Base-by-base conservation (phyloP, 371 early-diverging fungal genomes). In the Syncephalastrum sp. region DNA sequence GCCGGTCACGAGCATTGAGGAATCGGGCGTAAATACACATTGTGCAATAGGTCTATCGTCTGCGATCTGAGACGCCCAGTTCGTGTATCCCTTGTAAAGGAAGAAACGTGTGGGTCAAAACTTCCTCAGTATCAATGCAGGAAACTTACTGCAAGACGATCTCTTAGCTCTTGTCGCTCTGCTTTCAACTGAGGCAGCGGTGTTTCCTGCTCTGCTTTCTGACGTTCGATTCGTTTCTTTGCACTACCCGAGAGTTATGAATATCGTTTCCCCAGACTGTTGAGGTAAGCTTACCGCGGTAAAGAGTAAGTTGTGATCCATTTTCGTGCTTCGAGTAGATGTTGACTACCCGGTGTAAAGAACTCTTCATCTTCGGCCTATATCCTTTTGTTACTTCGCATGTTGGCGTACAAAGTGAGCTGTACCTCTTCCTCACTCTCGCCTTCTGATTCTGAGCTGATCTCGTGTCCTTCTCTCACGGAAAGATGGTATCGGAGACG, bases 11-110 rank as follows among this genome's bases (percentile, higher is more conserved):
- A 97, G 59, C 29, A 84, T 56, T 14, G 83, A 70, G 3, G 90
- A 86, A 65, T 96, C 85, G 6, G 94, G 95, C 13, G 94, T 81
- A 63, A 97, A 95, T 0, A 79, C 57, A 55, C 86, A 85, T 63
- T 84, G 89, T 19, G 92, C 76, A 12, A 94, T 71, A 7, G 96
- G 95, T 43, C 97, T 85, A n/a, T 90, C 90, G 63, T 96, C 97
- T 10, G 91, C 95, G 45, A 94, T 82, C 64, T 96, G 95, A 15
- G 95, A 93, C 16, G 88, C 81, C 59, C 84, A 83, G 42, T 86
- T 88, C 21, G 85, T 75, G 60, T 88, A 93, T 12, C 72, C 69
- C 84, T 89, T 65, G 5, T 69, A 33, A 6, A 33, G 8, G 5
- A 47, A 47, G 27, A 29, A 27, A 29, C 12, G 12, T 33, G 8